Evolutionary conservation across 2,329 filamentous ascomycete species (phyloP).

Genomic region (Lasiodiplodia citricola): DNA sequence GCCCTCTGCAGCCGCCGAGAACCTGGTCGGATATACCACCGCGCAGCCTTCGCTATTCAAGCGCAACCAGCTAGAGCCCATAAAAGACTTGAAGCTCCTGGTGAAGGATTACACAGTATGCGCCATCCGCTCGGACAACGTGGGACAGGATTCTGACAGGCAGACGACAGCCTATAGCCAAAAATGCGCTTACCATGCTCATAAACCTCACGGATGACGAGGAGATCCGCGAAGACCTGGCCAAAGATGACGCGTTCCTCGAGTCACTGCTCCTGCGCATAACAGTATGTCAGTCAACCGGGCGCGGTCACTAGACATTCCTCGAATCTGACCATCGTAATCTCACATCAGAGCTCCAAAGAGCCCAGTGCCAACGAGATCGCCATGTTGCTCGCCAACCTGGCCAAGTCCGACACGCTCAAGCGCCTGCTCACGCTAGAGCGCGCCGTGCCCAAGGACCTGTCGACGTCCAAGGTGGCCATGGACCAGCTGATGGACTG

Average conservation of each 20-base stretch:
- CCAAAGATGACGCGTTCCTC: constrained; percentile 80
- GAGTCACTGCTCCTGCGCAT: constrained; percentile 74
- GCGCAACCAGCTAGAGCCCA: constrained; percentile 73
- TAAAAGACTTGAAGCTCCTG: constrained; percentile 86
- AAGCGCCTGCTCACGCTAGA: constrained; percentile 71
- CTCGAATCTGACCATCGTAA: background rate
- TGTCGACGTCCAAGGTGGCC: constrained; percentile 73
- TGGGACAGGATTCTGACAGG: background rate
- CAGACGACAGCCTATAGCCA: constrained; percentile 74
- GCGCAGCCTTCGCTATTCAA: constrained; percentile 85
- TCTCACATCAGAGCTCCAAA: constrained; percentile 62
- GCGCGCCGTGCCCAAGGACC: constrained; percentile 69
- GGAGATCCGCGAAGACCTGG: constrained; percentile 74
- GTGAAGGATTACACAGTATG: constrained; percentile 79
- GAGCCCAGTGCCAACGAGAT: constrained; percentile 85
- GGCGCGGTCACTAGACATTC: constrained; percentile 22
- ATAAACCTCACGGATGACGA: constrained; percentile 82
- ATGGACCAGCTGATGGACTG: constrained; percentile 94
- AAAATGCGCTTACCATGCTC: constrained; percentile 88
- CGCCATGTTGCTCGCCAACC: constrained; percentile 91
- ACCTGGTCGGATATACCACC: constrained; percentile 82
- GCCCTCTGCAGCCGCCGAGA: constrained; percentile 70
- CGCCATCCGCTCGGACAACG: background rate
- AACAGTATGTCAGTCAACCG: constrained; percentile 67
- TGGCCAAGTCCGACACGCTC: constrained; percentile 79